Conservation (phyloP, 768 basidiomycete genomes). For the Mycena rosella region DNA sequence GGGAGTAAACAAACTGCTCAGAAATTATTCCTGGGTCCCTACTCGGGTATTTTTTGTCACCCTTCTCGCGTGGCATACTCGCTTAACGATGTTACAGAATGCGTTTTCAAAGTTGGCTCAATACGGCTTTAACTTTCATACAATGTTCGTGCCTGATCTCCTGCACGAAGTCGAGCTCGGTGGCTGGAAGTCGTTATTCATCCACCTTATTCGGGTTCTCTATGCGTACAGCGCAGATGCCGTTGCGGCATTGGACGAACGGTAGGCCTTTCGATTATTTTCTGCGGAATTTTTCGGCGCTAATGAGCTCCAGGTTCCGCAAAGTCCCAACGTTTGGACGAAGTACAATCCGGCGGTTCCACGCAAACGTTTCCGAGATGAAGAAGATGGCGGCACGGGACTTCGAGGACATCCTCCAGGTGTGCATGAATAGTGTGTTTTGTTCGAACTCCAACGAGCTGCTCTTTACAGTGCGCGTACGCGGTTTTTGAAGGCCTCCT, state of each 20-base stretch:
- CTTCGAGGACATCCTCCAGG: slow-evolving; percentile 60
- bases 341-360: too few relatives aligned
- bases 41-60: slow-evolving; percentile 2
- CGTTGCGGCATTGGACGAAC: slow-evolving; percentile 40
- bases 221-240: slow-evolving; percentile 11
- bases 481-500: slow-evolving; percentile 48
- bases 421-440: slow-evolving; percentile 25
- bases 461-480: too few relatives aligned
- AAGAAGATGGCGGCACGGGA: slow-evolving; percentile 52
- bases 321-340: slow-evolving; percentile 46
- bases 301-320: slow-evolving; percentile 39
- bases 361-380: slow-evolving; percentile 54
- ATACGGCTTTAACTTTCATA: slow-evolving; percentile 43
- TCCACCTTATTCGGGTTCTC: slow-evolving; percentile 43
- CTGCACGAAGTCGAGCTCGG: slow-evolving; percentile 42
- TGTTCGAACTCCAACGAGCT: slow-evolving; percentile 19
- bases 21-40: slow-evolving; percentile 16
- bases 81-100: slow-evolving; percentile 41
- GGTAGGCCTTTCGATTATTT: slow-evolving; percentile 31
- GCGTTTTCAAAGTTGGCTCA: slow-evolving; percentile 43
- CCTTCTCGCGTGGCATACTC: neutral
- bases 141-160: slow-evolving; percentile 35
- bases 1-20: neutral
- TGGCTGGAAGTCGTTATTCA: slow-evolving; percentile 43
- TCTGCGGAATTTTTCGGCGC: too few relatives aligned